Base-by-base conservation (phyloP, 208 protist genomes). In the Blastocrithidia nonstop region DNA sequence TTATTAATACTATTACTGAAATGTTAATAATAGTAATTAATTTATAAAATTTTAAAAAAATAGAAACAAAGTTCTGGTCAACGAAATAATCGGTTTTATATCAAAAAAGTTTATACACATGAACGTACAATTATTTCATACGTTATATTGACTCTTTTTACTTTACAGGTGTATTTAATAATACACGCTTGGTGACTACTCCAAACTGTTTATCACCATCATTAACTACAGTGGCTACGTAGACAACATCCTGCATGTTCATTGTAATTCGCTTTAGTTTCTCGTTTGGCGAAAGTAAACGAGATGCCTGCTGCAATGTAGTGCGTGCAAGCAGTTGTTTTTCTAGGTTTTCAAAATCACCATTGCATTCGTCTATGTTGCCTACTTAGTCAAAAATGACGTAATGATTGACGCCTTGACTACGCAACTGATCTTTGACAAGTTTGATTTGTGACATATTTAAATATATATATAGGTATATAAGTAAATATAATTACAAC, bases 401-500 rank as follows among this genome's bases (percentile, higher is more conserved):
- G 45, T 87, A 93, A 50, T 89, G 67, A 23, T 86, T 89, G 21
- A 69, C 61, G n/a, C 75, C 73, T 35, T 85, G 69, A 33, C 72
- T 81, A 6, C 86, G 66, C 32, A 93, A 67, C 28, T 82, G 76
- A 38, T 93, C 84, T 50, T 88, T 88, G 27, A 93, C 61, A 44
- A 70, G 69, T 32, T 45, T 58, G 6, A 77, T 23, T 48, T 82
- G 66, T n/a, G 58, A 70, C 71, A 85, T 88, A 17, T 43, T 51
- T 20, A 17, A 17, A 13, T n/a, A 17, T 32, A 46, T 17, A 46
- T 46, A 46, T 46, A 17, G 13, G 13, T 46, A 46, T 5, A 46
- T 11, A 31, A 43, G 38, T 9, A 20, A 11, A 35, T 35, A n/a
- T n/a, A 35, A 35, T n/a, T 15, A 35, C 29, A 35, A 35, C n/a